These are phyloP conservation scores for Xylaria sp. DNA, from an alignment of 2,329 filamentous ascomycete genomes.

Conservation along the genomic window DNA sequence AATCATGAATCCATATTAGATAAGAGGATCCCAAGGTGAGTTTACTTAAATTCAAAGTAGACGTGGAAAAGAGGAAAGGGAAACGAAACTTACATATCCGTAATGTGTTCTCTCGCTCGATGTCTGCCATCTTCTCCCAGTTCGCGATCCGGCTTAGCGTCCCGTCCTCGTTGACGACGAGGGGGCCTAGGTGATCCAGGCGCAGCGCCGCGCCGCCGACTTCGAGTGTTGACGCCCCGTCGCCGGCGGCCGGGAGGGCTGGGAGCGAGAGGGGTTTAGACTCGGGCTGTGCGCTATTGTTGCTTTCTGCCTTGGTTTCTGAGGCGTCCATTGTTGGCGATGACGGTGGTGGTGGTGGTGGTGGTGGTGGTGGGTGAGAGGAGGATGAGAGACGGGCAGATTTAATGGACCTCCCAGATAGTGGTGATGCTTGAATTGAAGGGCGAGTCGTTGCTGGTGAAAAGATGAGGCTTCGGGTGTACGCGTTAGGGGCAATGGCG, in stretches of 20 bases:
- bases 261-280: slow-evolving; percentile 21
- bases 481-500: slow-evolving; percentile 5
- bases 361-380: not conserved
- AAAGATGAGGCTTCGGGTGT: not conserved
- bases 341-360: not conserved
- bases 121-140: slow-evolving; percentile 76
- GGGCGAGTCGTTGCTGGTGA: slow-evolving; percentile 11
- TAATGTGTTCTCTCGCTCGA: slow-evolving; percentile 74
- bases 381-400: slow-evolving; percentile 1
- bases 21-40: not conserved
- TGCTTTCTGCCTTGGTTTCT: slow-evolving; percentile 1
- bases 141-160: slow-evolving; percentile 77
- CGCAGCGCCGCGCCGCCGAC: slow-evolving; percentile 63
- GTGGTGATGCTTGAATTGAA: not conserved
- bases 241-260: slow-evolving; percentile 18
- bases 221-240: slow-evolving; percentile 49
- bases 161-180: slow-evolving; percentile 80
- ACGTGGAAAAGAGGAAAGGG: not conserved
- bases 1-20: not conserved
- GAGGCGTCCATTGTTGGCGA: slow-evolving; percentile 14
- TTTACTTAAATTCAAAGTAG: not conserved
- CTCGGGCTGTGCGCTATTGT: slow-evolving; percentile 15
- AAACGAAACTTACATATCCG: slow-evolving; percentile 56
- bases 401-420: not conserved
- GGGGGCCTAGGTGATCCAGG: slow-evolving; percentile 72